Conservation (phyloP, 2,329 filamentous ascomycete species). For the Apiospora malaysiana region DNA sequence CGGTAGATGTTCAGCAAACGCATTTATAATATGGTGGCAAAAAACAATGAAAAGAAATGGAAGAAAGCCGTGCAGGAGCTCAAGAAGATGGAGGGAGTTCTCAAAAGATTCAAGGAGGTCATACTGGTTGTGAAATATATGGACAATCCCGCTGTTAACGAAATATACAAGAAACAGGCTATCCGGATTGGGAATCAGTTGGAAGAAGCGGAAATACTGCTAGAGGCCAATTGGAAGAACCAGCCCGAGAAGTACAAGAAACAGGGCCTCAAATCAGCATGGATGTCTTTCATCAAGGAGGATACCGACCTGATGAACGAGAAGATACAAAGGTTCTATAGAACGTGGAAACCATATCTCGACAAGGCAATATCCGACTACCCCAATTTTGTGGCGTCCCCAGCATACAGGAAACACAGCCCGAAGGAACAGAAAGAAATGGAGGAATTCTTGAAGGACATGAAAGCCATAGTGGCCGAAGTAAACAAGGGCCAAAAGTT, state of each 20-base stretch:
- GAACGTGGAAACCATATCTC: neutral
- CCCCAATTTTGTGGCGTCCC: neutral
- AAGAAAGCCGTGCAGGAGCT: neutral
- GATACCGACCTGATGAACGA: neutral
- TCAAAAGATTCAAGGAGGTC: neutral
- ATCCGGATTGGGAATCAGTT: neutral
- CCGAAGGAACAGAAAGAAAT: too few relatives aligned
- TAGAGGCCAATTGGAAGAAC: neutral
- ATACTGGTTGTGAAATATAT: neutral
- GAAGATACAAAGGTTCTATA: neutral
- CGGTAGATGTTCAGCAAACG: too few relatives aligned
- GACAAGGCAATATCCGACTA: neutral
- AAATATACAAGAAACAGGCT: neutral
- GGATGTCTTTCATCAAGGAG: neutral
- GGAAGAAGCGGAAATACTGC: neutral
- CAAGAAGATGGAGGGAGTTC: neutral
- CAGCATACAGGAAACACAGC: too few relatives aligned
- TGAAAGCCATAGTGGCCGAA: too few relatives aligned
- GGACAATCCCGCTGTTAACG: neutral
- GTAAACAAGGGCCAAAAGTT: too few relatives aligned
- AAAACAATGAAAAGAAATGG: neutral
- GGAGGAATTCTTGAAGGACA: too few relatives aligned
- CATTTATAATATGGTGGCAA: neutral
- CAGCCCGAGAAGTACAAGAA: neutral
- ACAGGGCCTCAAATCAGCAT: neutral